These are phyloP conservation scores for Bryum argenteum DNA, from an alignment of 225 moss, liverwort and hornwort genomes.

Conservation along the genomic window DNA sequence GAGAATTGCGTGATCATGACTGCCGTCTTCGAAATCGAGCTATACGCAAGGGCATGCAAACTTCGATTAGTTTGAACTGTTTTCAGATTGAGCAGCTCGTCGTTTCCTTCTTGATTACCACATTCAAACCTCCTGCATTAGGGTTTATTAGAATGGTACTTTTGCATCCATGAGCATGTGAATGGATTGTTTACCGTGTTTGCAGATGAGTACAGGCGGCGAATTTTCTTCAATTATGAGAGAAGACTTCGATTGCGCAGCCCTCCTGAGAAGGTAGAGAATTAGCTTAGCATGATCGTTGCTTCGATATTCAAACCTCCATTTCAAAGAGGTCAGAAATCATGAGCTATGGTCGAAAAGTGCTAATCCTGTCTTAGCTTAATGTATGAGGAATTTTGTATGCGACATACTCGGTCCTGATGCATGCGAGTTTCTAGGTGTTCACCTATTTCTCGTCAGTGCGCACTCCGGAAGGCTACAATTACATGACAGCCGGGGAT, in stretches of 20 bases:
- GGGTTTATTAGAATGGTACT: not conserved
- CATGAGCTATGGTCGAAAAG: too few species aligned
- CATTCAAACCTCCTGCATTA: too few species aligned
- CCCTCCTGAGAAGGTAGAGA: constrained; percentile 85
- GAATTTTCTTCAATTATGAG: constrained; percentile 94
- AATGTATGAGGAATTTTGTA: not conserved
- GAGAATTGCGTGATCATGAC: not conserved
- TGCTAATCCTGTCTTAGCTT: not conserved
- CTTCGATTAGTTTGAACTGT: not conserved
- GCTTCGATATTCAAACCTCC: not conserved
- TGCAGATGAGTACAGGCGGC: constrained; percentile 83
- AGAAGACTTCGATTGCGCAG: constrained; percentile 83
- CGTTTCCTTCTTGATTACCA: not conserved
- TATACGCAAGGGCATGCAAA: not conserved
- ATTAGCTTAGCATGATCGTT: not conserved
- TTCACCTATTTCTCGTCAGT: constrained; percentile 89
- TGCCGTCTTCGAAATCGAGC: not conserved
- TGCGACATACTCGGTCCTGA: constrained; percentile 1
- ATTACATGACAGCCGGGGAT: constrained; percentile 83
- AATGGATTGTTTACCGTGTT: not conserved
- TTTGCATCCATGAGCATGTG: not conserved
- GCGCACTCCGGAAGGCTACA: constrained; percentile 44
- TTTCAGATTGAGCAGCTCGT: not conserved
- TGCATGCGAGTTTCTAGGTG: constrained; percentile 39
- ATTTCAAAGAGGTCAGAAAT: not conserved